Evolutionary conservation across 2,329 filamentous ascomycete species (phyloP).

Genomic region (Ceratocystis variospora): DNA sequence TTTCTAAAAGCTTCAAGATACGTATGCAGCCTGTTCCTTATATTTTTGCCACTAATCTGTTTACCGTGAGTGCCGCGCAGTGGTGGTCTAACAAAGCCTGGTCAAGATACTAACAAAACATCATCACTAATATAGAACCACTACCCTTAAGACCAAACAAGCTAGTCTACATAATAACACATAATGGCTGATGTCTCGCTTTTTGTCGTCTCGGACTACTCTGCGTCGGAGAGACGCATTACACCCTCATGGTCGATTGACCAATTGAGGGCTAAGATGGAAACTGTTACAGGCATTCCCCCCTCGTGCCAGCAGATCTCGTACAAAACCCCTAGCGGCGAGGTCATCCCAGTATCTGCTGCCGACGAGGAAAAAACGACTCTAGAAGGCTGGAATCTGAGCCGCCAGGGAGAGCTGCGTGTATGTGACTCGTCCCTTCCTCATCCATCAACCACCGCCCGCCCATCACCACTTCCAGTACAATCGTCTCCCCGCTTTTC

Average conservation of each 20-base stretch:
- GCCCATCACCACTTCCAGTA: neutral
- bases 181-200: conserved; percentile 59
- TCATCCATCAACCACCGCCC: neutral
- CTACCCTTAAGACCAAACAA: neutral
- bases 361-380: conserved; percentile 57
- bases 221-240: conserved; percentile 76
- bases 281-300: conserved; percentile 85
- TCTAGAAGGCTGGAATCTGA: conserved; percentile 52
- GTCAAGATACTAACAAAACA: neutral
- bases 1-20: neutral
- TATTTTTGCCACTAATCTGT: too few species aligned
- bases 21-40: too few species aligned
- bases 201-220: conserved; percentile 59
- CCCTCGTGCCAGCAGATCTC: conserved; percentile 63
- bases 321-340: conserved; percentile 46
- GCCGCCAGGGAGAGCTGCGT: conserved; percentile 63
- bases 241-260: conserved; percentile 83
- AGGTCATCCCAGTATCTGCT: conserved; percentile 51
- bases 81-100: neutral
- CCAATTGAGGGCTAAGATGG: conserved; percentile 73
- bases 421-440: conserved; percentile 43
- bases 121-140: neutral
- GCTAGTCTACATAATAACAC: neutral
- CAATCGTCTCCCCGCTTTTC: neutral
- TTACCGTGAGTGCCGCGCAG: too few species aligned